Evolutionary conservation across 805 yeast species (phyloP).

Genomic region (Huiozyma naganishii): DNA sequence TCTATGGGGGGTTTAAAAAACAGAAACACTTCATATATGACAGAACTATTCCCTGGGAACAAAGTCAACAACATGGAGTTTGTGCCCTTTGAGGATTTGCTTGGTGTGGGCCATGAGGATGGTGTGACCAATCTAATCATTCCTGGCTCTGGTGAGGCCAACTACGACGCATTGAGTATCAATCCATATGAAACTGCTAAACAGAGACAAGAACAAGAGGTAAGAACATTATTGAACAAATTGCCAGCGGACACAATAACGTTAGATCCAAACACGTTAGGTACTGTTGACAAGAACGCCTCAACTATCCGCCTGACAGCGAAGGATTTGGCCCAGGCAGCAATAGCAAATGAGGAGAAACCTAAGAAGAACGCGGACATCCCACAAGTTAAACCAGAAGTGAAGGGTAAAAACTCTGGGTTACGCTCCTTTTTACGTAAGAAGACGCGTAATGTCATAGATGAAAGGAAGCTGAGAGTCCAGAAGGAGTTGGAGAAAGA

Average conservation of each 20-base stretch:
- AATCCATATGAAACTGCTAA: slow-evolving; percentile 88
- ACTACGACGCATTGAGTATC: slow-evolving; percentile 83
- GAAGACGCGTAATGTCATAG: slow-evolving; percentile 75
- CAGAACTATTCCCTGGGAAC: slow-evolving; percentile 72
- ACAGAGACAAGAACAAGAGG: slow-evolving; percentile 91
- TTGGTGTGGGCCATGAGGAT: slow-evolving; percentile 72
- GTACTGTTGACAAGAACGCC: slow-evolving; percentile 69
- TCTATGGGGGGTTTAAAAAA: slow-evolving; percentile 25
- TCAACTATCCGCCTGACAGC: slow-evolving; percentile 53
- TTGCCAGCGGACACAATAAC: slow-evolving; percentile 87
- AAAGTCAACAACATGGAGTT: slow-evolving; percentile 56
- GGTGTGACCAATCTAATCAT: slow-evolving; percentile 80
- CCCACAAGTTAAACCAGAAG: slow-evolving; percentile 53
- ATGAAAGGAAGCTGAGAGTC: slow-evolving; percentile 68
- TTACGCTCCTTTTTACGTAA: slow-evolving; percentile 72
- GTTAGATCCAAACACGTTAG: slow-evolving; percentile 79
- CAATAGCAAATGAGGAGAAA: slow-evolving; percentile 25
- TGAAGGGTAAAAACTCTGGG: slow-evolving; percentile 73
- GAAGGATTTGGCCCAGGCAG: slow-evolving; percentile 39
- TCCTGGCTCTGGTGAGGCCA: slow-evolving; percentile 98
- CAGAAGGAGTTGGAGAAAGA: slow-evolving; percentile 68
- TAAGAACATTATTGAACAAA: slow-evolving; percentile 74
- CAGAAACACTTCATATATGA: slow-evolving; percentile 76
- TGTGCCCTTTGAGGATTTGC: slow-evolving; percentile 94
- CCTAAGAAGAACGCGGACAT: slow-evolving; percentile 37